Conservation (phyloP, 2,329 filamentous ascomycete species). For the Alternaria sp. region DNA sequence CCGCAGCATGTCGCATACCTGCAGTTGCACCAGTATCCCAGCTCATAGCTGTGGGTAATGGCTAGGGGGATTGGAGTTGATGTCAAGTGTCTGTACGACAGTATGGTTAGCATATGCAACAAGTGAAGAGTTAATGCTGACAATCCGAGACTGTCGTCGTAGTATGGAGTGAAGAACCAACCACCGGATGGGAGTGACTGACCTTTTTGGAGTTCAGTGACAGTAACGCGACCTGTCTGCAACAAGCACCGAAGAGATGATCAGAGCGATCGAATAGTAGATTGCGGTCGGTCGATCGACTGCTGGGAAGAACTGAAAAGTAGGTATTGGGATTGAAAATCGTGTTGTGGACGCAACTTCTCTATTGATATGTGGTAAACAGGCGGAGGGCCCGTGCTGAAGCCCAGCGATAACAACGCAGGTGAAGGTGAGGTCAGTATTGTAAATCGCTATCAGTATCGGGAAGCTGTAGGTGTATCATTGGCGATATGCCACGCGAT, state of each 20-base stretch:
- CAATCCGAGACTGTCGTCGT: not conserved
- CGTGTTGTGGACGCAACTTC: slow-evolving; percentile 5
- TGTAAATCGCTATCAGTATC: not conserved
- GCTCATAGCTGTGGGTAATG: slow-evolving; percentile 25
- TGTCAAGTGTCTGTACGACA: not conserved
- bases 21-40: slow-evolving; percentile 31
- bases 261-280: not conserved
- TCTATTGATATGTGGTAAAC: not conserved
- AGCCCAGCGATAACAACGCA: slow-evolving; percentile 1
- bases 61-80: not conserved
- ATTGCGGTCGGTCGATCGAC: not conserved
- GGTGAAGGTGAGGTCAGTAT: slow-evolving; percentile 14
- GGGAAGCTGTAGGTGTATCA: not conserved
- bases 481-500: not conserved
- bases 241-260: not conserved
- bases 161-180: not conserved
- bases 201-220: not conserved
- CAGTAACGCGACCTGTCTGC: not conserved
- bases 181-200: not conserved
- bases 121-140: not conserved
- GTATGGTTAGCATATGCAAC: not conserved
- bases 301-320: not conserved
- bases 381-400: slow-evolving; percentile 7
- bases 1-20: slow-evolving; percentile 12
- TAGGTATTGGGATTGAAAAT: not conserved